Conservation (phyloP, 2,329 filamentous ascomycete genomes). For the Ophiostoma australiae region DNA sequence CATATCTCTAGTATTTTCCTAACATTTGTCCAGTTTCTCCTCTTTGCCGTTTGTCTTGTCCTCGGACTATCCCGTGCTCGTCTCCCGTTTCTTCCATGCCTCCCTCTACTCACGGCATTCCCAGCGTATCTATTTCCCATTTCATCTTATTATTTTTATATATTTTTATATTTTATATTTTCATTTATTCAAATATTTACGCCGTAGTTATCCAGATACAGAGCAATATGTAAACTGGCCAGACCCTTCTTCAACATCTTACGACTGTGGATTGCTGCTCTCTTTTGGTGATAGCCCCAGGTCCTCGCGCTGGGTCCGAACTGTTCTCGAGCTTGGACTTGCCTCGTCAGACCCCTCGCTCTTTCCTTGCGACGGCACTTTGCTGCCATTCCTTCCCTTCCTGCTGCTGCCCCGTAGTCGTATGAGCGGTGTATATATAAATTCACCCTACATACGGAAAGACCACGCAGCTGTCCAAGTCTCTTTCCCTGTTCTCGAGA, state of each 20-base stretch:
- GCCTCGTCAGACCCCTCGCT: not conserved
- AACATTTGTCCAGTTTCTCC: not conserved
- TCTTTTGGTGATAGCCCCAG: not conserved
- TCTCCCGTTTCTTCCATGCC: not conserved
- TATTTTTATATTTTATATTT: not conserved
- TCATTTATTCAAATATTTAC: no score
- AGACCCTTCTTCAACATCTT: slow-evolving; percentile 2
- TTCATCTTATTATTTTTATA: not conserved
- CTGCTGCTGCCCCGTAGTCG: not conserved
- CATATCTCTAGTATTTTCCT: not conserved
- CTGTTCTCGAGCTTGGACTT: slow-evolving; percentile 3
- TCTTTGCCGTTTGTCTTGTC: not conserved
- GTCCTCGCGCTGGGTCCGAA: not conserved
- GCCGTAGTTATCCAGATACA: not conserved
- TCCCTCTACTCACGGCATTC: not conserved
- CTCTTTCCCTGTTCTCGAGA: not conserved
- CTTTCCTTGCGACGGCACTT: not conserved
- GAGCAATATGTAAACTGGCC: not conserved
- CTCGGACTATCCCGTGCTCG: not conserved
- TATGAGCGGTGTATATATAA: slow-evolving; percentile 10
- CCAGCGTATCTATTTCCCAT: no score
- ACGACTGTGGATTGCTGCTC: slow-evolving; percentile 9
- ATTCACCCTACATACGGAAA: not conserved
- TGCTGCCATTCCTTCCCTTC: not conserved
- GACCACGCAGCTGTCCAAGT: not conserved